Conservation (phyloP, 1,139 yeast species). For the Hansenula anomala region DNA sequence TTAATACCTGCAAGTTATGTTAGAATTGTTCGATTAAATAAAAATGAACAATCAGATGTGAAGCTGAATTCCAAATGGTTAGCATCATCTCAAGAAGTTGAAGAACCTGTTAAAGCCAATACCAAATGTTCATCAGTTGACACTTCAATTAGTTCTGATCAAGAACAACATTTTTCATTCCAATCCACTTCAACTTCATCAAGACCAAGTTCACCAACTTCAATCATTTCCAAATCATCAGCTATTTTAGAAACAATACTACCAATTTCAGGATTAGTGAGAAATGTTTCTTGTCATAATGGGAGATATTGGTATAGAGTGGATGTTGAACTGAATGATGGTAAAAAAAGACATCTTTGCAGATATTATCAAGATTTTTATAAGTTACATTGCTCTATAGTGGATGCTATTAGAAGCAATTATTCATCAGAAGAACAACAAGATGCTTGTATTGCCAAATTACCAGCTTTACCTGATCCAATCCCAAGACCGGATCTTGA, state of each 20-base stretch:
- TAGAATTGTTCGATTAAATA: conserved; percentile 39
- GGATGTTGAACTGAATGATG: conserved; percentile 41
- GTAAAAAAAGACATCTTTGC: conserved; percentile 42
- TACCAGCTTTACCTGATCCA: conserved; percentile 28
- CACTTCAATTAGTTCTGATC: conserved; percentile 5
- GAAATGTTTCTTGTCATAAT: conserved; percentile 50
- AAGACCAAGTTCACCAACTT: background rate
- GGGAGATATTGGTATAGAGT: conserved; percentile 57
- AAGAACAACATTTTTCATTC: conserved; percentile 8
- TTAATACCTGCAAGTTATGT: conserved; percentile 55
- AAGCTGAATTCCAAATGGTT: background rate
- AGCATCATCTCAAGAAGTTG: background rate
- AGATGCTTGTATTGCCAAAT: conserved; percentile 2
- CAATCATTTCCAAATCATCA: background rate
- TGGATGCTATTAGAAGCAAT: conserved; percentile 26
- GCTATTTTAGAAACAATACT: conserved; percentile 1
- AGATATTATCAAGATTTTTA: conserved; percentile 61
- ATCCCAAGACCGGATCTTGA: conserved; percentile 26
- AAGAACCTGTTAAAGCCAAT: background rate
- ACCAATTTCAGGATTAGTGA: conserved; percentile 45
- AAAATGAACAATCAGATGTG: background rate
- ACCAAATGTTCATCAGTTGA: conserved; percentile 7
- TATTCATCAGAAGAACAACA: conserved; percentile 5
- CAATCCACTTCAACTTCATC: conserved; percentile 4
- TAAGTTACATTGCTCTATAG: conserved; percentile 47